A percentile compares a stretch with the other conserved stretches of the same genome.
These are phyloP conservation scores for Sherardia arvensis DNA, from an alignment of 257 asterid genomes.

Conservation along the genomic window DNA sequence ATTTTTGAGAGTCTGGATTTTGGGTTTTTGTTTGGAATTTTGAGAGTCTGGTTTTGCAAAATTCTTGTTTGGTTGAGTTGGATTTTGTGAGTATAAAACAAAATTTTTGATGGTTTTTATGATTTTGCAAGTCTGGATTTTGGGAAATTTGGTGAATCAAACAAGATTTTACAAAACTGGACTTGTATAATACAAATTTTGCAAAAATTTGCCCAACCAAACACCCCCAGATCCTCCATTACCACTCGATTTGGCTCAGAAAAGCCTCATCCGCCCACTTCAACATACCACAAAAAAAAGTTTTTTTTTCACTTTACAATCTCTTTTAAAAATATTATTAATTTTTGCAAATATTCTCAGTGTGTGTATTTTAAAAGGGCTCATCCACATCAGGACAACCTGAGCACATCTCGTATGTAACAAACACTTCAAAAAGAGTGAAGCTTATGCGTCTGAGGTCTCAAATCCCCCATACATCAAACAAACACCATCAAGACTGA, in stretches of 20 bases:
- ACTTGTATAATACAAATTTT: no score
- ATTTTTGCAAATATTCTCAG: not conserved
- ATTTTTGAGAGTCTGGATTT: no score
- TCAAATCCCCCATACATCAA: conserved; percentile 4
- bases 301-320: not conserved
- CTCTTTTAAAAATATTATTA: not conserved
- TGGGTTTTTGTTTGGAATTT: no score
- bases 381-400: conserved; percentile 3
- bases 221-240: conserved; percentile 20
- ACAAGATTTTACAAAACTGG: no score
- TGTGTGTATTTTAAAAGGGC: not conserved
- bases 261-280: conserved; percentile 78
- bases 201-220: no score
- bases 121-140: no score
- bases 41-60: no score
- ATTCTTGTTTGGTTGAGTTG: no score
- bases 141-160: no score
- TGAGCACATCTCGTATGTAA: conserved; percentile 13
- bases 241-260: conserved; percentile 67
- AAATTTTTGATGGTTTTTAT: no score
- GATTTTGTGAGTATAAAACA: no score
- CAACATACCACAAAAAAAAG: conserved; percentile 19
- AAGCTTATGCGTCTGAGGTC: conserved; percentile 14
- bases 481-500: not conserved
- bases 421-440: not conserved